Evolutionary conservation across 257 asterid species (phyloP), one percentile per base, ranked within the genome.

Genomic region (Primulina eburnea): DNA sequence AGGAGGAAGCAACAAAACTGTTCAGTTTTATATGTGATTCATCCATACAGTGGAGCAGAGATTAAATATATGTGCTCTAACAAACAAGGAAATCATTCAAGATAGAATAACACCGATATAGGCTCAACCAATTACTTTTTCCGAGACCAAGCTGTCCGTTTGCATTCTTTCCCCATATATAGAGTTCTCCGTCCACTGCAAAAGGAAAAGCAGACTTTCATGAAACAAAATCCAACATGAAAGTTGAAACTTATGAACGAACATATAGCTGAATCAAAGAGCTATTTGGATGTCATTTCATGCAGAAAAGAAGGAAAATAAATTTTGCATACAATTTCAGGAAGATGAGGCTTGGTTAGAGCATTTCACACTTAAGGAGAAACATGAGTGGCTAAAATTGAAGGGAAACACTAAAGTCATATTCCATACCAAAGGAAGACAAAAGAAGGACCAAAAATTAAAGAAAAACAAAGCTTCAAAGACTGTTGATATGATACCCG

Each of bases 131-230:
- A 76, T 83, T 89, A 90, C 99, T 93, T 83, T 90, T 93, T 81
- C 99, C 97, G 68, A 90, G 87, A 77, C 97, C 99, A 75, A 93
- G 97, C 77, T 93, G 99, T 68, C 97, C 99, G 68, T 78, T 85
- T 75, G 92, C 75, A 77, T 93, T 93, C 79, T 80, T 93, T 30
- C 97, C 99, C 99, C 99, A 93, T 82, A 85, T 74, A 77, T 93
- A 89, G 75, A 93, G 96, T 68, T 85, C 97, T 17, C 97, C 96
- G 70, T 93, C 96, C 80, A 76, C 99, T 93, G 79, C 88, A 82
- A 79, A 66, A 66, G 69, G 21, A 59, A 34, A 75, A n/a, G 71
- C 17, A 40, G 21, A 24, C 10, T 57, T 70, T 38, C 35, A 73
- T 71, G 72, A 80, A 76, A 75, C 20, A 34, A 64, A 64, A 69